Base-by-base conservation (phyloP, 768 basidiomycete species). In the Agrocybe chaxingu region DNA sequence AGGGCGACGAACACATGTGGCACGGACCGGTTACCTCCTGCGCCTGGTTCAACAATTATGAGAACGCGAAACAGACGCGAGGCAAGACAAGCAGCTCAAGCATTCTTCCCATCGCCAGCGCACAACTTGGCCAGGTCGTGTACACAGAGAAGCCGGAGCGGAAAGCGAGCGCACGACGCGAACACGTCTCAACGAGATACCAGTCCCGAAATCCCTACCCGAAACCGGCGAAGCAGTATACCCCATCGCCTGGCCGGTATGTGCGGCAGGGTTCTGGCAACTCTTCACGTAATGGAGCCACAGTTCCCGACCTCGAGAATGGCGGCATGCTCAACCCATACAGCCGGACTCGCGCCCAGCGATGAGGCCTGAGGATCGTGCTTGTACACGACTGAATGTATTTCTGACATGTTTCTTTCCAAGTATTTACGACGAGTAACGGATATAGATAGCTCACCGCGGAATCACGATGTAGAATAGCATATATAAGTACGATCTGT, bases 21-120 rank as follows among this genome's bases (percentile, higher is more conserved):
- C 70, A 80, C 54, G 75, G 74, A 7, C 82, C 88, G 7, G 84
- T 87, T 45, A 85, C 88, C 1, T 75, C 76, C 10, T 86, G 81
- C 63, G 80, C 85, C 46, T 89, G 87, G 87, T 87, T 89, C 67
- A 75, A 77, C 52, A 65, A 65, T 38, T 79, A 79, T 50, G 75
- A 77, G 35, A 70, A 61, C 44, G 44, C 61, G n/a, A 66, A 76
- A 50, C 69, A 57, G 38, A 64, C 67, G 24, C 58, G 65, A 16
- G 63, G 62, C n/a, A 71, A 71, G 54, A 70, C 68, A 37, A 69
- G 65, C 36, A 60, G 61, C 33, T 70, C 70, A 8, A 70, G 69
- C 50, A 62, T 75, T 30, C 62, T 75, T 32, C 74, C 71, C n/a
- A 61, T 69, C n/a, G 62, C 64, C 18, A 50, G 59, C 8, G 53